These are phyloP conservation scores for Comarum palustre DNA, from an alignment of 306 rosid species.

Conservation along the genomic window DNA sequence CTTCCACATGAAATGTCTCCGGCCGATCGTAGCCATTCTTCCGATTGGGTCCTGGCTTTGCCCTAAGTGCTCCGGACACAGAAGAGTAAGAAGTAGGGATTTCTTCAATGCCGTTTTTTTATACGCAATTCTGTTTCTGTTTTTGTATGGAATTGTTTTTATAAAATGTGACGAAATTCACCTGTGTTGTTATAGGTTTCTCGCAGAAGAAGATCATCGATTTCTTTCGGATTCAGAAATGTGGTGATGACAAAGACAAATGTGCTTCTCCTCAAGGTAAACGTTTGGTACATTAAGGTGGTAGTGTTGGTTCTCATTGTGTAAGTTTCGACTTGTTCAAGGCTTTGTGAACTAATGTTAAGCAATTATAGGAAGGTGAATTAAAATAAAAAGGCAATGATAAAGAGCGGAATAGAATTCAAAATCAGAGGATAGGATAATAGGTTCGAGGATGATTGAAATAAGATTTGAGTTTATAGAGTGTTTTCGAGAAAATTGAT, in stretches of 20 bases:
- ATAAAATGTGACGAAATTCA: conserved; percentile 29
- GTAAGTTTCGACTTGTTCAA: not conserved
- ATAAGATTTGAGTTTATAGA: not conserved
- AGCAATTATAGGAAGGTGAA: not conserved
- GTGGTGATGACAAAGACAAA: conserved; percentile 18
- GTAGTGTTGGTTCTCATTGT: not conserved
- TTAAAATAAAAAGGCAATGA: not conserved
- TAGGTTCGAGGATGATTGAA: not conserved
- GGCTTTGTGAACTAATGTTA: not conserved
- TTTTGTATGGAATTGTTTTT: not conserved
- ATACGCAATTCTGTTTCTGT: not conserved
- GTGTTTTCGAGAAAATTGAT: not conserved
- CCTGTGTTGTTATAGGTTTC: conserved; percentile 42
- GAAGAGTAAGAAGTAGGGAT: conserved; percentile 55
- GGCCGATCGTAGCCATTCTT: conserved; percentile 71
- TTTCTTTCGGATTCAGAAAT: conserved; percentile 65
- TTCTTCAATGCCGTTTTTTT: not conserved
- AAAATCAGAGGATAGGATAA: not conserved
- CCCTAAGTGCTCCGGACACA: conserved; percentile 55
- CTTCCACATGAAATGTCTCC: conserved; percentile 77
- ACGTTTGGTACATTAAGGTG: not conserved
- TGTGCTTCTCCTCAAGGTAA: conserved; percentile 50
- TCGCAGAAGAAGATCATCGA: conserved; percentile 67
- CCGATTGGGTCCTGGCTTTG: conserved; percentile 88
- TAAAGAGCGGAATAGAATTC: not conserved